These are phyloP conservation scores for Kockiozyma suomiensis DNA, from an alignment of 805 yeast genomes.

Conservation along the genomic window DNA sequence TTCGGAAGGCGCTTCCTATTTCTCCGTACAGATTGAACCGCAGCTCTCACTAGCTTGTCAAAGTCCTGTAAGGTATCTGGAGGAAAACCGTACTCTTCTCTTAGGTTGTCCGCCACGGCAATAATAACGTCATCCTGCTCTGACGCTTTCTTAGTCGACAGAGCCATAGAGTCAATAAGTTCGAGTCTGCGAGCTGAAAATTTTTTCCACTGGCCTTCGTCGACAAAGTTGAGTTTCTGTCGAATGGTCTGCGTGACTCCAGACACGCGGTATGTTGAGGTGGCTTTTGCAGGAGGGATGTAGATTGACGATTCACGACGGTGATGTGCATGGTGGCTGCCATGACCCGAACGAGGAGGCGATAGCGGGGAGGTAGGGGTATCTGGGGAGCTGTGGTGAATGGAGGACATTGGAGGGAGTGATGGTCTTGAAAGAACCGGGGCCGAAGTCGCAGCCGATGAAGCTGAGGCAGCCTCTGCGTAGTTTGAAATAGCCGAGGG, in stretches of 20 bases:
- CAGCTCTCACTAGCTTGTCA: slow-evolving; percentile 88
- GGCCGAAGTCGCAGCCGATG: neutral
- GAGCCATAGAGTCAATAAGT: slow-evolving; percentile 72
- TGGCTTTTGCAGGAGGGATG: slow-evolving; percentile 23
- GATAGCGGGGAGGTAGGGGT: slow-evolving; percentile 6
- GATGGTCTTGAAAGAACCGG: neutral
- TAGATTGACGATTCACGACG: slow-evolving; percentile 19
- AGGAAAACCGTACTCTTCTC: slow-evolving; percentile 77
- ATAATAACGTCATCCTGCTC: slow-evolving; percentile 87
- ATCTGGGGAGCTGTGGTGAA: slow-evolving; percentile 2
- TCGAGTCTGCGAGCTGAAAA: slow-evolving; percentile 90
- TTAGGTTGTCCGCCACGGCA: slow-evolving; percentile 72
- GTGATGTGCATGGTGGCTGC: neutral
- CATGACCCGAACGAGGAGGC: neutral
- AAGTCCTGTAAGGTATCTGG: slow-evolving; percentile 65
- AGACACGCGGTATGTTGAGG: slow-evolving; percentile 24
- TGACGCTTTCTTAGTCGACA: slow-evolving; percentile 74
- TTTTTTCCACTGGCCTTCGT: slow-evolving; percentile 83
- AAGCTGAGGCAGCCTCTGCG: slow-evolving; percentile 16
- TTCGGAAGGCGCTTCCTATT: slow-evolving; percentile 72
- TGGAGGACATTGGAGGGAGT: slow-evolving; percentile 10
- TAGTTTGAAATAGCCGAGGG: slow-evolving; percentile 8
- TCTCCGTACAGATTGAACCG: slow-evolving; percentile 88
- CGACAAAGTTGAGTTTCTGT: slow-evolving; percentile 67
- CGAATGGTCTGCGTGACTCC: slow-evolving; percentile 65